Evolutionary conservation across 805 yeast species (phyloP), one percentile per base, ranked within the genome.

Genomic region (Lipomyces yamanashiensis): DNA sequence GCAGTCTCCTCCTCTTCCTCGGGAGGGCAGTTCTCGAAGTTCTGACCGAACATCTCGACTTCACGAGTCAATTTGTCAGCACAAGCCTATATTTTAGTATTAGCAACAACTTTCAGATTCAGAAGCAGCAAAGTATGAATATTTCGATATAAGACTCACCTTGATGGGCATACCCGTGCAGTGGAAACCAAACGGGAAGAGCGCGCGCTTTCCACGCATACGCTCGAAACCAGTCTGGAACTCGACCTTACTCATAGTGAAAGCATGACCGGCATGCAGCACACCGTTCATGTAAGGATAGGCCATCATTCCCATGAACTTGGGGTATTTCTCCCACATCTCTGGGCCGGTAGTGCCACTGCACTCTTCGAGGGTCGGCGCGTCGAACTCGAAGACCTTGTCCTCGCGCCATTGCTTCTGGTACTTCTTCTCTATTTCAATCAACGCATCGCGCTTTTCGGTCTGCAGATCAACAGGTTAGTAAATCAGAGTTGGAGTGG

Each of bases 231-330:
- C 98, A 61, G 89, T 82, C 52, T 92, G 87, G 75, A 88, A 95
- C 77, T 95, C 99, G 58, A 86, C 93, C 79, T 95, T 95, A 58
- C 98, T 90, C 68, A 93, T 81, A 43, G 98, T 95, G 81, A 93
- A 95, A 71, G 92, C 86, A 77, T 95, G 99, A 64, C 99, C 99
- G 55, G 97, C 98, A 72, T 95, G 99, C 70, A 95, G 82, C 56
- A 90, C 95, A 81, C 99, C 99, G 78, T 95, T 95, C 98, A 93
- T 93, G 79, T 95, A 95, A 50, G 99, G 99, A 74, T 91, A 95
- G 10, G 99, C 98, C 97, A 95, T 92, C 55, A 96, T 87, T 28
- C 90, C 84, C 81, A 91, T 88, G 79, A 83, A 89, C 77, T 95
- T 95, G 62, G 98, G 98, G 76, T 88, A 82, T 72, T 86, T 83